Evolutionary conservation across 176 grass and related monocot genomes (phyloP).

Genomic region (Hordeum vulgare): DNA sequence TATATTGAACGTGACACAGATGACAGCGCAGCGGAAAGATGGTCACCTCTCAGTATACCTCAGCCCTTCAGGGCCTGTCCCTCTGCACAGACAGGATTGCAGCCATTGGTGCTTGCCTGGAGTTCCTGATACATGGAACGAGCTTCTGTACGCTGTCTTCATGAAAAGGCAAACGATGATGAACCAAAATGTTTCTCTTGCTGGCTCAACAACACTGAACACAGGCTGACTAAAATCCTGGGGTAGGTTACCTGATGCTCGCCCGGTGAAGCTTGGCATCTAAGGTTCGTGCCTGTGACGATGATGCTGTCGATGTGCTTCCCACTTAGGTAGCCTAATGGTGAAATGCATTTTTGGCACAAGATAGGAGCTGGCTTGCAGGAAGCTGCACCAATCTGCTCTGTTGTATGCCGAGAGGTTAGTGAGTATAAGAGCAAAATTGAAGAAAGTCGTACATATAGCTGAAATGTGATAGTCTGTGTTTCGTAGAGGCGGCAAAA

Average conservation of each 20-base stretch:
- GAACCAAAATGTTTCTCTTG: background rate
- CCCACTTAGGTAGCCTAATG: background rate
- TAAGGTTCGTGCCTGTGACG: background rate
- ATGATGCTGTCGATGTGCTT: background rate
- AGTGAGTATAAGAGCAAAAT: conserved; percentile 5
- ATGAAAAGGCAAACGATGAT: conserved; percentile 34
- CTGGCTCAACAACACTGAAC: background rate
- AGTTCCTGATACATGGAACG: conserved; percentile 91
- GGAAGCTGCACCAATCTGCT: conserved; percentile 17
- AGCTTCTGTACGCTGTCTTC: conserved; percentile 68
- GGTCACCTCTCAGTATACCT: conserved; percentile 77
- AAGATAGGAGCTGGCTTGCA: conserved; percentile 3
- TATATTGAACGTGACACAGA: conserved; percentile 76
- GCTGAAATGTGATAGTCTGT: background rate
- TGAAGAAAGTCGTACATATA: background rate
- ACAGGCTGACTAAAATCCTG: conserved; percentile 3
- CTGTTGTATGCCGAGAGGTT: background rate
- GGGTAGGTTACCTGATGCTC: background rate
- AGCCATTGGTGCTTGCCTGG: conserved; percentile 98
- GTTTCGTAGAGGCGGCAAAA: conserved; percentile 2
- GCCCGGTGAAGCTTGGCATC: background rate
- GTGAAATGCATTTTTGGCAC: conserved; percentile 12
- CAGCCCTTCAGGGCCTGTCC: conserved; percentile 40
- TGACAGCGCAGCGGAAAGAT: conserved; percentile 75
- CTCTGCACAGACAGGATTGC: conserved; percentile 77